Evolutionary conservation across 2,329 filamentous ascomycete genomes (phyloP), one percentile per base, ranked within the genome.

Genomic region (Rugonectria rugulosa): DNA sequence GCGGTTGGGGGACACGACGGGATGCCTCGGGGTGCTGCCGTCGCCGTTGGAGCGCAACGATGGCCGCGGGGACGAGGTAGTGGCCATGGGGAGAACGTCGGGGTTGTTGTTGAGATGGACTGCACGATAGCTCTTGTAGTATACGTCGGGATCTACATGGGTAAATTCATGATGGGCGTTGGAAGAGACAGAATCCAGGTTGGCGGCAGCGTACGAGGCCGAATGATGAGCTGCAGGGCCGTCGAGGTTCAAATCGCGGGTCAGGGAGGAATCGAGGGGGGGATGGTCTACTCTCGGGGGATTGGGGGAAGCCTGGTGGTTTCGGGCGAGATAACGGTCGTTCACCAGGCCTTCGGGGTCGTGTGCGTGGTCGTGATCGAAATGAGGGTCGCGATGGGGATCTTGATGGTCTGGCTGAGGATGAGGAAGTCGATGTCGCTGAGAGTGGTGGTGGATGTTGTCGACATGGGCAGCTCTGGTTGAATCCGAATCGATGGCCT

Each of bases 91-190:
- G 42, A 69, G 59, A 48, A 63, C 55, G 63, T 77, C 74, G 66
- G 63, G 66, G 45, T 72, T 69, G 61, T 63, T 63, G 64, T 70
- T 71, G 51, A 71, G 61, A 57, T 75, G 72, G 49, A 71, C 66
- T 65, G 70, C 72, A 64, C 74, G 74, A 66, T 80, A 81, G 69
- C 74, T 77, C 64, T 77, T 79, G 72, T 84, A 84, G 71, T 83
- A 84, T 69, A 81, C 76, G 77, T 82, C 81, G 64, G 81, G 80
- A 65, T 82, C 77, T 72, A 78, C 68, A 66, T 75, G 59, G 64
- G 74, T 73, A 69, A 73, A 69, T 61, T 71, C 72, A 75, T 77
- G 73, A 49, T 73, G 68, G 51, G 66, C 58, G 50, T 62, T 63
- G 43, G 55, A 37, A 21, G 60, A 60, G 43, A 64, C 55, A 37